phyloP scores from a whole-genome alignment of 2,329 filamentous ascomycete species.

The Simplicillium aogashimaense region DNA sequence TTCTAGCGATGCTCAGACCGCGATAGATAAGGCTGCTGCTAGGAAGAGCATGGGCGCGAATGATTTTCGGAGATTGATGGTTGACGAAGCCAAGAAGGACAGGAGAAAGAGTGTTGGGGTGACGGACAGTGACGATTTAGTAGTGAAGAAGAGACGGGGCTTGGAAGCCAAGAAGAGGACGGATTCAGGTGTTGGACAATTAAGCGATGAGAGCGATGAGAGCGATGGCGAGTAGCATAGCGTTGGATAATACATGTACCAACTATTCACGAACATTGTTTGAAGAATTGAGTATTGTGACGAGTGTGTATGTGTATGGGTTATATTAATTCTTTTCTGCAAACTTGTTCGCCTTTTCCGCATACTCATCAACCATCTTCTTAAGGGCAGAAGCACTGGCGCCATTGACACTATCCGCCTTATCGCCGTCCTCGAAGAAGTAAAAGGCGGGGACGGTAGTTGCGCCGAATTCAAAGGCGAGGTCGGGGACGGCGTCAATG shows the following conservation, averaged over 20 bases:
- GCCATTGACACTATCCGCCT: slow-evolving; percentile 32
- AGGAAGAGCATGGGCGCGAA: slow-evolving; percentile 19
- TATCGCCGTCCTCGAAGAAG: slow-evolving; percentile 46
- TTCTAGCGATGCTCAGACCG: slow-evolving; percentile 13
- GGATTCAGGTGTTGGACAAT: slow-evolving; percentile 22
- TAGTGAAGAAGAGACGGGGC: slow-evolving; percentile 7
- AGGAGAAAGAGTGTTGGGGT: slow-evolving; percentile 20
- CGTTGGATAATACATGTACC: no score
- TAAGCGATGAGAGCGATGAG: slow-evolving; percentile 16
- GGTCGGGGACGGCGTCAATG: slow-evolving; percentile 42
- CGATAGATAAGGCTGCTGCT: slow-evolving; percentile 21
- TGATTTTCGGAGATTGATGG: slow-evolving; percentile 15
- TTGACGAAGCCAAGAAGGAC: slow-evolving; percentile 13
- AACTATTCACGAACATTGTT: no score
- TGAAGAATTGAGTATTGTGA: no score
- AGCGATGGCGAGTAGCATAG: slow-evolving; percentile 3
- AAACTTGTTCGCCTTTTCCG: slow-evolving; percentile 15
- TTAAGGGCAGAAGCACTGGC: slow-evolving; percentile 23
- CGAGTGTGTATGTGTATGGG: no score
- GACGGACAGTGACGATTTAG: slow-evolving; percentile 10
- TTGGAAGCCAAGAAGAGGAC: slow-evolving; percentile 17
- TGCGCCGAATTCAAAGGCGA: slow-evolving; percentile 39
- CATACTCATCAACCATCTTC: slow-evolving; percentile 14
- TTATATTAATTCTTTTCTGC: neutral
- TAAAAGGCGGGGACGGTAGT: slow-evolving; percentile 50